These are phyloP conservation scores for Moesziomyces antarcticus DNA, from an alignment of 1,284 basidiomycete species.

Conservation along the genomic window DNA sequence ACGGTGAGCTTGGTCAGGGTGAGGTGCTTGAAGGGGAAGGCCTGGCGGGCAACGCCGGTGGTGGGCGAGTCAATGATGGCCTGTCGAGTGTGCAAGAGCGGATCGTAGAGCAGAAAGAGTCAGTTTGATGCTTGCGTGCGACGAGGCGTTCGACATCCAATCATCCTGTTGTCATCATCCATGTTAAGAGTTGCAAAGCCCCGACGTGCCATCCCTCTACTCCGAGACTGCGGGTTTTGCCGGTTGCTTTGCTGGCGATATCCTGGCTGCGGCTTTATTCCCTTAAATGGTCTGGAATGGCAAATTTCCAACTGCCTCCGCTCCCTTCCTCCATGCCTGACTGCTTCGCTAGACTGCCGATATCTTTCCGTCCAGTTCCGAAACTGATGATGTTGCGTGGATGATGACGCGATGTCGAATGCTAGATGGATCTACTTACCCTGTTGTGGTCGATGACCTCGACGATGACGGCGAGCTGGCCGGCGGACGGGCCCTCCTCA, in stretches of 20 bases:
- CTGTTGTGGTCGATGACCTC: slow-evolving; percentile 99
- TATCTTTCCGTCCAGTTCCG: too few relatives aligned
- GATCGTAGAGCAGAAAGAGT: slow-evolving; percentile 1
- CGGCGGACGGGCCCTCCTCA: slow-evolving; percentile 84
- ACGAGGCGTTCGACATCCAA: background rate
- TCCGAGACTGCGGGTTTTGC: too few relatives aligned
- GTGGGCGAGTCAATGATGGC: slow-evolving; percentile 94
- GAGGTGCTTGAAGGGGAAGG: slow-evolving; percentile 90
- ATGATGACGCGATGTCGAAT: background rate
- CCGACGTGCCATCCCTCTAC: too few relatives aligned
- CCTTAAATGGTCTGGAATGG: too few relatives aligned
- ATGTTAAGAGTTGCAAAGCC: too few relatives aligned
- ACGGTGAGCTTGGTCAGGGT: slow-evolving; percentile 89
- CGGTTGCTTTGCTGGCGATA: too few relatives aligned
- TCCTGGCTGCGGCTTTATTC: too few relatives aligned
- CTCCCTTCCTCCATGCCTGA: too few relatives aligned
- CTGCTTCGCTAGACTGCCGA: too few relatives aligned
- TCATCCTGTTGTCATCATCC: background rate
- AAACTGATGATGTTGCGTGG: background rate
- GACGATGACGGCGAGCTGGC: slow-evolving; percentile 92
- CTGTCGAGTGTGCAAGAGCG: slow-evolving; percentile 69
- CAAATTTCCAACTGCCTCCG: too few relatives aligned
- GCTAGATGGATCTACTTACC: slow-evolving; percentile 72
- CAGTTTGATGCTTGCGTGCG: slow-evolving; percentile 5
- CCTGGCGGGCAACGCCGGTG: slow-evolving; percentile 89